phyloP scores from a whole-genome alignment of 345 rosid species.

The Kernera saxatilis region DNA sequence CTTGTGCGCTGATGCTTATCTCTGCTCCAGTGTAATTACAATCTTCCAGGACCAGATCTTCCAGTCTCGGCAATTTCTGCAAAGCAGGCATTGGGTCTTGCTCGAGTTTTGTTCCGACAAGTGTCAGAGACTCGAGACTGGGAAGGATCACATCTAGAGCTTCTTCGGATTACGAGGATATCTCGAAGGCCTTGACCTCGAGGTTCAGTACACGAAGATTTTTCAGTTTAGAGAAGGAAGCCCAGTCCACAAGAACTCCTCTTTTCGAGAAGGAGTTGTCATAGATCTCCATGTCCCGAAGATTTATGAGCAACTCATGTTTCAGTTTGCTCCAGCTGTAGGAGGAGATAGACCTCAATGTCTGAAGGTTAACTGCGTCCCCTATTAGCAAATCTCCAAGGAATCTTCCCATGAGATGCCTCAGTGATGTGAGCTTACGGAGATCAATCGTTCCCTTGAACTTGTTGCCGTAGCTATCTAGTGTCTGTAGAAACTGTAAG shows the following conservation, averaged over 20 bases:
- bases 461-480: neutral
- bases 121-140: neutral
- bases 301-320: neutral
- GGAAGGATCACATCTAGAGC: neutral
- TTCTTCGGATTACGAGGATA: neutral
- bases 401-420: slow-evolving; percentile 1
- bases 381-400: neutral
- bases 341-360: slow-evolving; percentile 17
- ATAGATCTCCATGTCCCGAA: slow-evolving; percentile 1
- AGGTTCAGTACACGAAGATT: slow-evolving; percentile 1
- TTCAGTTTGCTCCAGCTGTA: slow-evolving; percentile 12
- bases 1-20: neutral
- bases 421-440: neutral
- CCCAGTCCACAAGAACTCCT: neutral
- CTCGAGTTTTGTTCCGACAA: neutral
- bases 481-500: neutral
- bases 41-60: neutral
- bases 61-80: neutral
- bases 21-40: neutral
- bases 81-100: slow-evolving; percentile 2
- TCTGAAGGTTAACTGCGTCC: neutral
- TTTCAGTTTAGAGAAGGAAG: neutral
- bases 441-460: neutral
- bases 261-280: neutral
- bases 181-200: neutral